A percentile compares a stretch with the other conserved stretches of the same genome.
phyloP scores from a whole-genome alignment of 2,329 filamentous ascomycete species.

The Beauveria caledonica region DNA sequence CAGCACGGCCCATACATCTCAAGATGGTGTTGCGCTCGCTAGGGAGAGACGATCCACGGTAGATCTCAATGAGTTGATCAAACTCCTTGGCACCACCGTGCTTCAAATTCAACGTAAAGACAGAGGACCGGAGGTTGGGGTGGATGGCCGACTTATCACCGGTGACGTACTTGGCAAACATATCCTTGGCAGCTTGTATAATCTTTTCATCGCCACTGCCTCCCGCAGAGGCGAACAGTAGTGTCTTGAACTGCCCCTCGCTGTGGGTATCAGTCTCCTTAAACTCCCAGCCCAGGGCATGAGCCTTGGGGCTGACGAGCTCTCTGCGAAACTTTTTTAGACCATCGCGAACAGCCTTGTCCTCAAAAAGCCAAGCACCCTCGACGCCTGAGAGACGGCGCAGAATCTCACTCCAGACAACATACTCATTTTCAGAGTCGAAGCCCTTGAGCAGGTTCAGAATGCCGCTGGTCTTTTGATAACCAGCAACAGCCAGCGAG shows the following conservation, averaged over 20 bases:
- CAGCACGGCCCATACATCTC: constrained; percentile 71
- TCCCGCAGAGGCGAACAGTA: constrained; percentile 81
- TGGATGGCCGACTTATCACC: constrained; percentile 79
- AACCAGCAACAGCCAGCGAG: constrained; percentile 80
- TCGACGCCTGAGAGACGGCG: constrained; percentile 71
- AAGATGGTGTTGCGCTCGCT: constrained; percentile 91
- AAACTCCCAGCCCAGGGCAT: constrained; percentile 84
- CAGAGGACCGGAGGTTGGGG: constrained; percentile 80
- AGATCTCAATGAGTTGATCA: constrained; percentile 66
- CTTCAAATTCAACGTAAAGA: constrained; percentile 77
- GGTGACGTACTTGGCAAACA: constrained; percentile 76
- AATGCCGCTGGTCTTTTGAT: constrained; percentile 86
- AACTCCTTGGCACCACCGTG: constrained; percentile 68
- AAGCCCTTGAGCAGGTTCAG: constrained; percentile 81
- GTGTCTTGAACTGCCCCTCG: constrained; percentile 86
- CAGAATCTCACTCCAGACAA: constrained; percentile 91
- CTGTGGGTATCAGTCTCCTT: constrained; percentile 79
- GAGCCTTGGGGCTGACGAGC: constrained; percentile 69
- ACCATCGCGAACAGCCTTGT: constrained; percentile 61
- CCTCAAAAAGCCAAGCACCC: constrained; percentile 73
- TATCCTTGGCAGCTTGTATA: constrained; percentile 73
- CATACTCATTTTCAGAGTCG: constrained; percentile 73
- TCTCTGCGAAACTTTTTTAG: constrained; percentile 77
- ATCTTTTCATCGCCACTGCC: constrained; percentile 71
- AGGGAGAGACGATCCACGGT: constrained; percentile 54